Evolutionary conservation across 805 yeast genomes (phyloP), one percentile per base, ranked within the genome.

Genomic region (Hanseniaspora guilliermondii): DNA sequence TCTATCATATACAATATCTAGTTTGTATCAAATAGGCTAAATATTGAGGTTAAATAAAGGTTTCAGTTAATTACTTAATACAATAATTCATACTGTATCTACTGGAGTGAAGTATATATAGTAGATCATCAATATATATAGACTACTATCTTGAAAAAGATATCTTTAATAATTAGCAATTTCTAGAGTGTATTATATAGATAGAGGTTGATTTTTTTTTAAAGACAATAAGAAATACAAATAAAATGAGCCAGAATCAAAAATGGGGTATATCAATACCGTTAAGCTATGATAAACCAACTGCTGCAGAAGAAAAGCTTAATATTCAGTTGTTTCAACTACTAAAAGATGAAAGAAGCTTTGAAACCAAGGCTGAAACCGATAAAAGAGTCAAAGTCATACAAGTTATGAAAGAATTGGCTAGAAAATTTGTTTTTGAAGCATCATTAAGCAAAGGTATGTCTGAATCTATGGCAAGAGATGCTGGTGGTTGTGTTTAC

Each of bases 401-500:
- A 39, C 73, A 76, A 48, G 71, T 76, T 6, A 67, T 93, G 58
- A 97, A 93, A 65, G 75, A 78, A 58, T 63, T 93, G 61, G 78
- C 85, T 0, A 78, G 83, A 61, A 86, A 83, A 59, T 91, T 91
- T 69, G 98, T 93, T 1, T 85, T 79, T 62, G 76, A 70, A 14
- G 97, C 88, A 8, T 83, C 94, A 3, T 75, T 78, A 59, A 78
- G 75, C 58, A 88, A 85, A 64, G 89, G 91, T 64, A 88, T 93
- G 96, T 80, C 88, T 36, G 97, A 93, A 57, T 96, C 97, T 2
- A 88, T 93, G 97, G 95, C 97, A 0, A 76, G 73, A 55, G 98
- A 93, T 68, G 95, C 97, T 0, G 98, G 98, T 38, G 98, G 98
- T 37, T 93, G 93, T 66, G 80, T 93, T n/a, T 93, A 89, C 66